Percentiles rank a stretch among this genome's conserved stretches.
Evolutionary conservation across 805 yeast species (phyloP).

Genomic region (Clavispora fructus): DNA sequence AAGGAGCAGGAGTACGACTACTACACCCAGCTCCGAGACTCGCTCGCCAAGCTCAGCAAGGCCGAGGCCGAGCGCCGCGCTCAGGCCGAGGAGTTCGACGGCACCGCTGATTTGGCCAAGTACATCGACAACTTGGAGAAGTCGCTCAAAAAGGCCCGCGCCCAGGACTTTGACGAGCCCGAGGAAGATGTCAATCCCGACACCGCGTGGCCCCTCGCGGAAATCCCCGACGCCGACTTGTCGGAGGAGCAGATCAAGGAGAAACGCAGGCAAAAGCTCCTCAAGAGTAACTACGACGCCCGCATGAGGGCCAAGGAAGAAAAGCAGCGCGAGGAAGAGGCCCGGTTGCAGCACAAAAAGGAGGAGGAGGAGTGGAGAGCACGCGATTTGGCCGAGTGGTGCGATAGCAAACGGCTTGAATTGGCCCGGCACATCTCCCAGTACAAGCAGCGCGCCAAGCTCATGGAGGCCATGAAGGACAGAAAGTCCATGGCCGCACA

Average conservation of each 20-base stretch:
- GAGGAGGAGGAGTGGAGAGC: constrained; percentile 77
- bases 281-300: constrained; percentile 87
- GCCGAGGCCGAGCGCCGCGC: constrained; percentile 51
- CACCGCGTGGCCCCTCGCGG: constrained; percentile 65
- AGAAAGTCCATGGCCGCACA: constrained; percentile 91
- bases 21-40: constrained; percentile 53
- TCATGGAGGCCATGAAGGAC: constrained; percentile 75
- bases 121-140: constrained; percentile 61
- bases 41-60: constrained; percentile 45
- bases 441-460: constrained; percentile 62
- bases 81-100: constrained; percentile 73
- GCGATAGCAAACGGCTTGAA: constrained; percentile 58
- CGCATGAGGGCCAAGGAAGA: constrained; percentile 76
- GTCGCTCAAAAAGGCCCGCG: constrained; percentile 62
- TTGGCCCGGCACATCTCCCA: constrained; percentile 54
- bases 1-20: constrained; percentile 77
- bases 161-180: constrained; percentile 51
- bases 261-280: constrained; percentile 74
- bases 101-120: constrained; percentile 63
- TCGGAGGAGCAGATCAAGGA: constrained; percentile 77
- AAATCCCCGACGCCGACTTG: constrained; percentile 78
- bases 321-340: constrained; percentile 60
- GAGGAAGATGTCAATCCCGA: constrained; percentile 41
- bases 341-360: constrained; percentile 51
- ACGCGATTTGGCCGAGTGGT: constrained; percentile 74